Evolutionary conservation across 306 rosid genomes (phyloP), one percentile per base, ranked within the genome.

Genomic region (Acmispon strigosus): DNA sequence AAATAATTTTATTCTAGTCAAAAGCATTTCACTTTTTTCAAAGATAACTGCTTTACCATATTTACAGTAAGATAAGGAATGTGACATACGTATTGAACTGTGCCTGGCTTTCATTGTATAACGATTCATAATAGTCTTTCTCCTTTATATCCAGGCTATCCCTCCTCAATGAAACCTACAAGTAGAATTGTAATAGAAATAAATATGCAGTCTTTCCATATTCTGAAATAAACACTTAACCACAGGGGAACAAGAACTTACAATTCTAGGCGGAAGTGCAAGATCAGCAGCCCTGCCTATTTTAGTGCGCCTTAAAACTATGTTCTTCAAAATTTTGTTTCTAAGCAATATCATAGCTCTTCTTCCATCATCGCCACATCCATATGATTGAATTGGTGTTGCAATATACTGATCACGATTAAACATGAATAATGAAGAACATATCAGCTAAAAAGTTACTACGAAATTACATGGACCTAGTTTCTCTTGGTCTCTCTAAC

Each of bases 231-330:
- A 47, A 54, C 11, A 57, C 24, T 62, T 7, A 24, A 56, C 55
- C 84, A 64, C 54, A 42, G 10, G 52, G 62, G 57, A 51, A 43
- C 36, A 73, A 20, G 70, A 70, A 84, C 96, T 81, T 84, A 94
- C 97, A 50, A 89, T 90, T 85, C 98, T 82, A 20, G 97, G 96
- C 58, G 98, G 98, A 69, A 94, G 97, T 53, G 94, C 95, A 42
- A 94, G 97, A 76, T 94, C 98, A 66, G 95, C 85, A 62, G 97
- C 97, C 75, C 98, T 81, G 75, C 96, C 96, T 72, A 84, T 69
- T 80, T 90, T 94, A n/a, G 98, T 90, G 15, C 97, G 89, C 70
- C 98, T 84, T 54, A 94, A 82, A 42, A 90, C 81, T 69, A 87
- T 83, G 74, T 59, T 90, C 83, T 84, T 89, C 39, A 94, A 69